phyloP scores from a whole-genome alignment of 2,329 filamentous ascomycete species.

The Ceratocystis cubensis region DNA sequence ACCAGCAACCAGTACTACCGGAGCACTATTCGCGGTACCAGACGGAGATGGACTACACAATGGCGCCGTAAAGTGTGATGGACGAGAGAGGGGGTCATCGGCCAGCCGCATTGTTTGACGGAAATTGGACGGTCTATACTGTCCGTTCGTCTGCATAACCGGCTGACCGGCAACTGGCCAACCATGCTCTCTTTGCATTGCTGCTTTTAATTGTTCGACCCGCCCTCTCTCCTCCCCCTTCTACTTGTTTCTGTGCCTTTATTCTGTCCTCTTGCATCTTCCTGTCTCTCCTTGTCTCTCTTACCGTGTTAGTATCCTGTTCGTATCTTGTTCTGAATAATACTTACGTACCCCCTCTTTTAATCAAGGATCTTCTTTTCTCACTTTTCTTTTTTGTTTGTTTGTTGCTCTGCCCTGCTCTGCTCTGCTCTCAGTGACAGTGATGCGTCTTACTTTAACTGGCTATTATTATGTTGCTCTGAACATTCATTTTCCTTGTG shows the following conservation, averaged over 20 bases:
- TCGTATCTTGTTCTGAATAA: neutral
- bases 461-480: too few species aligned
- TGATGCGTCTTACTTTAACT: too few species aligned
- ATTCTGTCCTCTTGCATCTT: neutral
- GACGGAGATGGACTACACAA: slow-evolving; percentile 19
- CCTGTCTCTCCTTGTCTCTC: neutral
- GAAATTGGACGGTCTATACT: neutral
- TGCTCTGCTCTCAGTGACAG: neutral
- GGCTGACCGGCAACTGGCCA: neutral
- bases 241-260: neutral
- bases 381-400: neutral
- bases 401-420: too few species aligned
- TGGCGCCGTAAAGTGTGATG: slow-evolving; percentile 14
- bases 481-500: too few species aligned
- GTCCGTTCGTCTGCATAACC: neutral
- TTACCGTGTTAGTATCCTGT: slow-evolving; percentile 6
- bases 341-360: slow-evolving; percentile 7
- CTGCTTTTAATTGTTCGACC: neutral
- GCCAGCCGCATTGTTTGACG: neutral
- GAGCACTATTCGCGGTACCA: slow-evolving; percentile 19
- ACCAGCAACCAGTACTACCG: slow-evolving; percentile 20
- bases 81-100: neutral
- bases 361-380: neutral
- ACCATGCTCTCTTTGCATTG: neutral
- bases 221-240: neutral